Conservation (phyloP, 2,329 filamentous ascomycete species). For the Tolypocladium ophioglossoides region DNA sequence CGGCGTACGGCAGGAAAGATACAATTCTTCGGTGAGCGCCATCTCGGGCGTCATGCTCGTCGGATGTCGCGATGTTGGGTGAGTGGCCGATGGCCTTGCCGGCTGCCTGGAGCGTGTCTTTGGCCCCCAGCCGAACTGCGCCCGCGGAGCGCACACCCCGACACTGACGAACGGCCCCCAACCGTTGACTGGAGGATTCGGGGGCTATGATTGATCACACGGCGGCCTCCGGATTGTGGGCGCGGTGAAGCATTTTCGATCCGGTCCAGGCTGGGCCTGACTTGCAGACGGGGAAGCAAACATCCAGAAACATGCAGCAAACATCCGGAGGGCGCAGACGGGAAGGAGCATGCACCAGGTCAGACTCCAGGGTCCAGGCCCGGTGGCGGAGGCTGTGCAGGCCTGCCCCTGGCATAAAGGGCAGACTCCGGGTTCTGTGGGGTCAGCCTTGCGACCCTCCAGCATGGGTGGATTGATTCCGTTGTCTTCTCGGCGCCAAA, state of each 20-base stretch:
- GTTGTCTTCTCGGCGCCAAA: neutral
- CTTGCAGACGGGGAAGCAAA: neutral
- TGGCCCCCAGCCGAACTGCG: neutral
- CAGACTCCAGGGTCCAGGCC: no score
- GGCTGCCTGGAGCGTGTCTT: neutral
- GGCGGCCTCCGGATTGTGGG: neutral
- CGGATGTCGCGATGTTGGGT: neutral
- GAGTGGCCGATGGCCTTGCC: neutral
- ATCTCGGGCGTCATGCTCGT: neutral
- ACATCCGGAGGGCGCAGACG: no score
- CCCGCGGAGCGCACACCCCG: neutral
- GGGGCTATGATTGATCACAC: neutral
- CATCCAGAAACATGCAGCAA: no score
- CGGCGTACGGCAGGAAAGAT: neutral
- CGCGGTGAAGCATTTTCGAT: neutral
- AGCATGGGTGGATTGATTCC: no score
- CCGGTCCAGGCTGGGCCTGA: neutral
- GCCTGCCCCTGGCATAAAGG: neutral
- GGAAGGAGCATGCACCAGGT: neutral
- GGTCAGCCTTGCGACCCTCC: neutral
- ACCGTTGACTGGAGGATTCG: neutral
- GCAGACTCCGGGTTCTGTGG: neutral
- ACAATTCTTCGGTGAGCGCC: neutral
- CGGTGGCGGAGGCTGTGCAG: neutral
- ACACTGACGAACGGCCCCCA: neutral